Evolutionary conservation across 169 alveolate species (phyloP), one percentile per base, ranked within the genome.

Genomic region (Fabrea salina): DNA sequence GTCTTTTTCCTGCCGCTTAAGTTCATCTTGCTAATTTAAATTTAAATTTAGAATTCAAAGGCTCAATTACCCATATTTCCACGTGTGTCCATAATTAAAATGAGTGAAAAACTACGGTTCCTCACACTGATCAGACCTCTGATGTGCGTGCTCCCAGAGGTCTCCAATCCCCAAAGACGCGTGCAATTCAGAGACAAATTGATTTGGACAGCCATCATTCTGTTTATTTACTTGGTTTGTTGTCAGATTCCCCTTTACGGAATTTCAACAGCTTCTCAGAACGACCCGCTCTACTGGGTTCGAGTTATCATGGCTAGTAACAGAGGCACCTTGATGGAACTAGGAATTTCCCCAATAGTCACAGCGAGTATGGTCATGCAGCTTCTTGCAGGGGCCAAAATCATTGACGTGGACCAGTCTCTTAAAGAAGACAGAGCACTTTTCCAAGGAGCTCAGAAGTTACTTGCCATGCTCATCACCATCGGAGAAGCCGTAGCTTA

Each of bases 281-380:
- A 99, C 43, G 99, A 98, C 79, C 99, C 99, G 47, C 96, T 98
- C 85, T 97, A 97, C 92, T 97, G 99, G 99, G 91, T 98, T 91
- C 97, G 99, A 87, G 99, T 97, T 58, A 98, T 98, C 61, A 90
- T 98, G 80, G 99, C 99, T 6, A 96, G 99, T 11, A 98, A 98
- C 91, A 90, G 99, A 84, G 99, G 99, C 32, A 97, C 99, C 0
- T 92, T 98, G 37, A 98, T 98, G 99, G 99, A 98, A 89, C 94
- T 98, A 49, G 99, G 99, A 68, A 98, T 98, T 77, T 94, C 99
- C 39, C 99, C 99, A 13, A 98, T 97, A 77, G 99, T 98, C 75
- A 98, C 99, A 25, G 92, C 99, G 49, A 97, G 99, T 49, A 99
- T 99, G 99, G 98, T 99, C 72, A 98, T 99, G 99, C 99, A 99